phyloP scores from a whole-genome alignment of 768 basidiomycete genomes.

The Scleroderma citrinum region DNA sequence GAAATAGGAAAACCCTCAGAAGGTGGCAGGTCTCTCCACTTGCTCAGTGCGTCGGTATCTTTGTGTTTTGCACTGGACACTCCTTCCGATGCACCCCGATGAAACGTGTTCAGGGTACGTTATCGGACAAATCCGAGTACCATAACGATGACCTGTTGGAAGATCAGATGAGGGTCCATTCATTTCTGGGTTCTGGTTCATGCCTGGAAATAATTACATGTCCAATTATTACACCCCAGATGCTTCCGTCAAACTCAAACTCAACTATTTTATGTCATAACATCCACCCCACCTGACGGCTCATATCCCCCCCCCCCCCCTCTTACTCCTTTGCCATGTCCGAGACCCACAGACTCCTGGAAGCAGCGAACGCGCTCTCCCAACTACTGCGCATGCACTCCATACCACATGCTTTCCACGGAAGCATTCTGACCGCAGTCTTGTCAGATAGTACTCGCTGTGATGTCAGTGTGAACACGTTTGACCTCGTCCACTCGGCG shows the following conservation, averaged over 20 bases:
- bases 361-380: constrained; percentile 75
- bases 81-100: constrained; percentile 1
- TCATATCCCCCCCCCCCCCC: constrained; percentile 23
- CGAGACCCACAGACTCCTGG: constrained; percentile 67
- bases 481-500: not conserved
- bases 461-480: constrained; percentile 44
- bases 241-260: constrained; percentile 30
- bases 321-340: constrained; percentile 39
- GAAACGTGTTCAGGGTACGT: constrained; percentile 3
- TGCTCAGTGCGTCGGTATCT: no score
- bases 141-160: constrained; percentile 11
- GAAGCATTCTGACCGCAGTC: constrained; percentile 63
- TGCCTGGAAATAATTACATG: constrained; percentile 44
- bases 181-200: constrained; percentile 38
- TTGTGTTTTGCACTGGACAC: no score
- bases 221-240: constrained; percentile 33
- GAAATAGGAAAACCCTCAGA: constrained; percentile 10
- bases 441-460: constrained; percentile 59
- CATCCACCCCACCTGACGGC: constrained; percentile 46
- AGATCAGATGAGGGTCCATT: constrained; percentile 31
- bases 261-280: constrained; percentile 38
- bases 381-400: constrained; percentile 46
- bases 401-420: constrained; percentile 80
- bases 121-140: constrained; percentile 26
- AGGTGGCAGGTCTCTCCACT: no score